Evolutionary conservation across 208 protist species (phyloP), one percentile per base, ranked within the genome.

Genomic region (Blechomonas ayalai): DNA sequence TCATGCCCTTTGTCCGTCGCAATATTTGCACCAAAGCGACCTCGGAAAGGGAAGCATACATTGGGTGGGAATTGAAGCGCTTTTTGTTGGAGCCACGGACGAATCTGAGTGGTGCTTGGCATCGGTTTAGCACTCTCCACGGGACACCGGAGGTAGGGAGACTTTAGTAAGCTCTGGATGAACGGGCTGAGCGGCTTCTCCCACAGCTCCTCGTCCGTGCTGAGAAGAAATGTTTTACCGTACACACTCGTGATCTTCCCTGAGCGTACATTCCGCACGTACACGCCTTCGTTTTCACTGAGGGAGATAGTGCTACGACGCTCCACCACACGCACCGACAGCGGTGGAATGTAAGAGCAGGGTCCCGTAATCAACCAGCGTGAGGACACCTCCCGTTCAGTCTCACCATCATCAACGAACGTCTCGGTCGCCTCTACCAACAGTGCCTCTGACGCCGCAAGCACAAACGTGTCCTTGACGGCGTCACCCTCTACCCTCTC

Each of bases 291-390:
- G 69, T 97, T 94, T 12, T 85, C 66, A 43, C 93, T 78, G n/a
- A 98, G 67, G 28, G 80, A 55, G 18, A 98, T 95, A 18, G 87
- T 45, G 19, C 52, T 66, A 7, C 95, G 80, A 23, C 68, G 78
- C 56, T 97, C 87, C 29, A 96, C 16, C 8, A 98, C 89, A 9
- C 76, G 55, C n/a, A 97, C 89, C 27, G 83, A 57, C 20, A 97
- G 61, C 24, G 88, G 65, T 28, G 97, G 97, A 8, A 98, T 62
- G 65, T 94, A 98, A 22, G 77, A 67, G 29, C 60, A 58, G 34
- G 97, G 96, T 19, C 97, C 97, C 29, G 57, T 47, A 41, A 98
- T 84, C 47, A 97, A 90, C 95, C 96, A 98, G 38, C 87, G 82
- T 45, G 95, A 70, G 36, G 90, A 87, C 28, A 83, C 38, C 31